Conservation (phyloP, 2,329 filamentous ascomycete species). For the Sclerotinia nivalis region DNA sequence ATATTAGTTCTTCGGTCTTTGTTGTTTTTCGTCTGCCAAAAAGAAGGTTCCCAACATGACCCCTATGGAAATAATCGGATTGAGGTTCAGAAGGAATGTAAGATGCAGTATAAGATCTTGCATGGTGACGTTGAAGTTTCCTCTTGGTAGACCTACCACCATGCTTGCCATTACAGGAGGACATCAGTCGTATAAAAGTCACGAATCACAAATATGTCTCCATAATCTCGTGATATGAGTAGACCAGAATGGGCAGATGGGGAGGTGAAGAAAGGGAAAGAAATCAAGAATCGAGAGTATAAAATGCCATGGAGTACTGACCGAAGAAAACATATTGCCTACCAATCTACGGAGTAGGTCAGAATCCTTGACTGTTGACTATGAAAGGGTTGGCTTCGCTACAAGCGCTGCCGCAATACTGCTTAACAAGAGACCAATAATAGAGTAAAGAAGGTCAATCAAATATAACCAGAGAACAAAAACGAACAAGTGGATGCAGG, state of each 20-base stretch:
- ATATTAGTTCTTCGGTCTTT: constrained; percentile 23
- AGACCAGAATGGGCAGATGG: constrained; percentile 7
- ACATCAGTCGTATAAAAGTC: constrained; percentile 10
- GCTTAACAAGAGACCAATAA: constrained; percentile 17
- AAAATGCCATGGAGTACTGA: constrained; percentile 26
- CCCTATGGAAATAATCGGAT: constrained; percentile 18
- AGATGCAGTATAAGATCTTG: constrained; percentile 18
- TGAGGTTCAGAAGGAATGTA: constrained; percentile 13
- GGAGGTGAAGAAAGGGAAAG: background rate
- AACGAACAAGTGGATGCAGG: constrained; percentile 11
- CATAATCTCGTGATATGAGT: constrained; percentile 20
- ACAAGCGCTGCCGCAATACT: constrained; percentile 23
- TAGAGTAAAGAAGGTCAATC: background rate
- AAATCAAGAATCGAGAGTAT: background rate
- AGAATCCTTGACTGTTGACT: constrained; percentile 16
- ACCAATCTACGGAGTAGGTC: constrained; percentile 14
- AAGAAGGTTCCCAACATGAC: constrained; percentile 19
- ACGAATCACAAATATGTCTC: constrained; percentile 13
- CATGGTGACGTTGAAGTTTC: constrained; percentile 16
- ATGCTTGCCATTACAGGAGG: constrained; percentile 1
- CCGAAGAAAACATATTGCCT: constrained; percentile 30
- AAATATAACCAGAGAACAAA: constrained; percentile 4
- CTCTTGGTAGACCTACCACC: constrained; percentile 17
- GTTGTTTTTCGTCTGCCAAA: constrained; percentile 17
- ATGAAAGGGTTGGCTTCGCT: constrained; percentile 20